Base-by-base conservation (phyloP, 2,329 filamentous ascomycete species). In the Cytospora schulzeri region DNA sequence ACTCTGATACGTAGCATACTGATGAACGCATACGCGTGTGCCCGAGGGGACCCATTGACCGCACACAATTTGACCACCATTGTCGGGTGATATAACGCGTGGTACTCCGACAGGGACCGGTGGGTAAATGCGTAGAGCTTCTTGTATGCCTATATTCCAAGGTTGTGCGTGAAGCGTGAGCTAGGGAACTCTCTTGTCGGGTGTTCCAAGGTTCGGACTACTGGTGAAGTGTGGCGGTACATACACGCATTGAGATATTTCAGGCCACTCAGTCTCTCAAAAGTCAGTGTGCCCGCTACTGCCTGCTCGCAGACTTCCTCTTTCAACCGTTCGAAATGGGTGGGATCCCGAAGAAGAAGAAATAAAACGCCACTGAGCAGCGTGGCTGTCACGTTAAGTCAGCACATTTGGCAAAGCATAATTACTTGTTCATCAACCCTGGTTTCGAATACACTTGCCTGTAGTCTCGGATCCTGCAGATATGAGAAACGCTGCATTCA, bases 1-100 rank as follows among this genome's bases (percentile, higher is more conserved):
- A 57, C 78, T 78, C 65, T 77, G 78, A 66, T 79, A 80, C 12
- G 78, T 72, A 3, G 79, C 74, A 69, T 75, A 81, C 26, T 83
- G 80, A 48, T 77, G 76, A 1, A 83, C 74, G 0, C 76, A 75
- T 0, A 83, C 73, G 3, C 71, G 69, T 0, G 77, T 81, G 48
- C 70, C 70, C 50, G 73, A 70, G 1, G 76, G 74, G 0, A 80
- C 66, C 35, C 66, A 74, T 15, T 68, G 52, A 15, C 71, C 73
- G 33, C 69, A 68, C 55, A 79, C 72, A 0, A 58, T 68, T 1
- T 71, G 73, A 2, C 78, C 78, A 6, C 73, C 74, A 12, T 64
- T 57, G 4, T 71, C 70, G 31, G 29, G 22, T 5, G 57, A 35
- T 5, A 70, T 68, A 22, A 70, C 56, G 1, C 77, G 35, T 0